Evolutionary conservation across 371 early-diverging fungal species (phyloP).

Genomic region (Actinomortierella wolfii): DNA sequence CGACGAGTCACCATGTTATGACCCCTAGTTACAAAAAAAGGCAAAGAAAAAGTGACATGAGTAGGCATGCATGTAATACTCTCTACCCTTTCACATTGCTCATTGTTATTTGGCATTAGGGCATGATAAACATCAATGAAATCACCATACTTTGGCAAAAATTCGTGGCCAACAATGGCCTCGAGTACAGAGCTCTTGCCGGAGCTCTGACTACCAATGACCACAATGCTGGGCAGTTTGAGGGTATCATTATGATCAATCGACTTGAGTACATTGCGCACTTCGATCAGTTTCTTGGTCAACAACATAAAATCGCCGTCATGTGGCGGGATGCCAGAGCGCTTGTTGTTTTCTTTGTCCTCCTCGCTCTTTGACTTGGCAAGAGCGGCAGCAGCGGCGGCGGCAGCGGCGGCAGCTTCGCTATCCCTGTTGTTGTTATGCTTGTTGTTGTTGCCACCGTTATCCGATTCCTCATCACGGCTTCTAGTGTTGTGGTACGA

Average conservation of each 20-base stretch:
- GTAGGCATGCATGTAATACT: not conserved
- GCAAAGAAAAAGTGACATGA: not conserved
- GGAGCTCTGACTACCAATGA: constrained; percentile 97
- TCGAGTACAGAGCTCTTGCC: constrained; percentile 99
- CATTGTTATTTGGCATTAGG: not conserved
- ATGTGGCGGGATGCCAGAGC: constrained; percentile 48
- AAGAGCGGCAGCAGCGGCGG: constrained; percentile 18
- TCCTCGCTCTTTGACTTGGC: constrained; percentile 38
- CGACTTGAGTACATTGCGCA: constrained; percentile 89
- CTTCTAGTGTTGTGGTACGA: constrained; percentile 15
- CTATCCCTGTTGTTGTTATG: constrained; percentile 34
- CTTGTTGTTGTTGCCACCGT: constrained; percentile 15
- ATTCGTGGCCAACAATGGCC: constrained; percentile 98
- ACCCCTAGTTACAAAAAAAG: constrained; percentile 64
- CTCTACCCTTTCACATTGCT: too few species aligned
- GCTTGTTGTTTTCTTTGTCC: constrained; percentile 13
- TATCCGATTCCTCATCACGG: constrained; percentile 8
- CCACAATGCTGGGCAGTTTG: constrained; percentile 95
- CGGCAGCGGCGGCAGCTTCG: constrained; percentile 40
- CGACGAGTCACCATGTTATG: constrained; percentile 98
- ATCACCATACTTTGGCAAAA: constrained; percentile 91
- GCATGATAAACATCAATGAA: not conserved
- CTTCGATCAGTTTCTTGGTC: constrained; percentile 92
- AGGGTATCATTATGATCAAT: constrained; percentile 78
- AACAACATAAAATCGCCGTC: constrained; percentile 84